These are phyloP conservation scores for Lolium rigidum DNA, from an alignment of 176 grass and related monocot species.

Conservation along the genomic window DNA sequence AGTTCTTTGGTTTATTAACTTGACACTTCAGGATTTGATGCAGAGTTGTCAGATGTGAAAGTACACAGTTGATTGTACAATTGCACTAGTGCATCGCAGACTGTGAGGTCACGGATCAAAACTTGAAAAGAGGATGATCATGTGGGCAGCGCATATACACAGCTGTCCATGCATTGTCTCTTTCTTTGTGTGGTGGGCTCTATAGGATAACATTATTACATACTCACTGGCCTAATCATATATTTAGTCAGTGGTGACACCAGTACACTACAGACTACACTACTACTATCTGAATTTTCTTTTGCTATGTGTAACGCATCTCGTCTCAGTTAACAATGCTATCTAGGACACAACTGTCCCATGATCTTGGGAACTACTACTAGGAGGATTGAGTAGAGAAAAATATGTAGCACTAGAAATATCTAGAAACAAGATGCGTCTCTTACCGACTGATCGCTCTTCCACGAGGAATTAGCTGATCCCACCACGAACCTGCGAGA, in stretches of 20 bases:
- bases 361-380: neutral
- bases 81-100: neutral
- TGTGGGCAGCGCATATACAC: conserved; percentile 31
- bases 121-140: neutral
- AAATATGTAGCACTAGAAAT: neutral
- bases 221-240: neutral
- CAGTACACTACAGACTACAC: neutral
- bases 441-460: conserved; percentile 56
- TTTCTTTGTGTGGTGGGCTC: neutral
- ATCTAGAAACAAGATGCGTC: neutral
- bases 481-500: conserved; percentile 61
- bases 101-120: conserved; percentile 21
- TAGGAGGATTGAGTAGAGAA: neutral
- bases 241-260: neutral
- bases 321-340: neutral
- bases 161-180: conserved; percentile 24
- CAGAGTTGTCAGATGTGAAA: too few species aligned
- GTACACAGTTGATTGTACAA: too few species aligned
- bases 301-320: neutral
- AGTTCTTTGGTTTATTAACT: too few species aligned
- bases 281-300: neutral
- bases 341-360: conserved; percentile 15
- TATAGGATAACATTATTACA: conserved; percentile 29
- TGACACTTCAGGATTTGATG: too few species aligned
- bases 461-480: conserved; percentile 59